Evolutionary conservation across 1,284 basidiomycete genomes (phyloP).

Genomic region (Cryptococcus sp.): DNA sequence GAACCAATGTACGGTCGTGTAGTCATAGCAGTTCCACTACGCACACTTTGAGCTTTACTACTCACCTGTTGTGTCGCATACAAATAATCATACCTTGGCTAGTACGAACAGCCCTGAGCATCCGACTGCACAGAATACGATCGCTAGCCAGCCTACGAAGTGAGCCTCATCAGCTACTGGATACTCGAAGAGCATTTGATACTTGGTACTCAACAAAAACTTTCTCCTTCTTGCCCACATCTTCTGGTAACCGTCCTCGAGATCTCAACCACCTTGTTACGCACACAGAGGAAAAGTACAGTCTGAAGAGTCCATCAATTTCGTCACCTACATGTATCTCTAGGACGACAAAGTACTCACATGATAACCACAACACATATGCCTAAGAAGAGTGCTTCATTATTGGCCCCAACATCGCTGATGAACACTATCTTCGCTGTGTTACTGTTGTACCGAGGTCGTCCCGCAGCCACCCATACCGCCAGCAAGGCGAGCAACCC

Average conservation of each 20-base stretch:
- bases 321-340: not conserved
- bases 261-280: slow-evolving; percentile 53
- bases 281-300: slow-evolving; percentile 49
- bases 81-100: slow-evolving; percentile 36
- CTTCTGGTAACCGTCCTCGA: slow-evolving; percentile 51
- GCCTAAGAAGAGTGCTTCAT: slow-evolving; percentile 48
- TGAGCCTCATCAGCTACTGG: not conserved
- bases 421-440: slow-evolving; percentile 52
- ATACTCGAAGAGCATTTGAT: too few species aligned
- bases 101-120: slow-evolving; percentile 51
- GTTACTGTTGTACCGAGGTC: slow-evolving; percentile 41
- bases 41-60: not conserved
- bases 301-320: slow-evolving; percentile 5
- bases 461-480: slow-evolving; percentile 47
- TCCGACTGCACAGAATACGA: slow-evolving; percentile 52
- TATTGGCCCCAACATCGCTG: slow-evolving; percentile 50
- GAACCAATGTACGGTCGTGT: slow-evolving; percentile 52
- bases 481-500: slow-evolving; percentile 43
- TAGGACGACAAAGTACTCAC: slow-evolving; percentile 4
- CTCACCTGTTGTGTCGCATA: not conserved
- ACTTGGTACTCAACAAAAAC: slow-evolving; percentile 29
- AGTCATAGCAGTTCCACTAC: slow-evolving; percentile 50
- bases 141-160: slow-evolving; percentile 47
- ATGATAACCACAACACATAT: slow-evolving; percentile 30
- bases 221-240: slow-evolving; percentile 45